Percentiles rank a stretch among this genome's conserved stretches.
Evolutionary conservation across 495 filamentous ascomycete genomes (phyloP).

Genomic region (Tuber microsphaerosporum): DNA sequence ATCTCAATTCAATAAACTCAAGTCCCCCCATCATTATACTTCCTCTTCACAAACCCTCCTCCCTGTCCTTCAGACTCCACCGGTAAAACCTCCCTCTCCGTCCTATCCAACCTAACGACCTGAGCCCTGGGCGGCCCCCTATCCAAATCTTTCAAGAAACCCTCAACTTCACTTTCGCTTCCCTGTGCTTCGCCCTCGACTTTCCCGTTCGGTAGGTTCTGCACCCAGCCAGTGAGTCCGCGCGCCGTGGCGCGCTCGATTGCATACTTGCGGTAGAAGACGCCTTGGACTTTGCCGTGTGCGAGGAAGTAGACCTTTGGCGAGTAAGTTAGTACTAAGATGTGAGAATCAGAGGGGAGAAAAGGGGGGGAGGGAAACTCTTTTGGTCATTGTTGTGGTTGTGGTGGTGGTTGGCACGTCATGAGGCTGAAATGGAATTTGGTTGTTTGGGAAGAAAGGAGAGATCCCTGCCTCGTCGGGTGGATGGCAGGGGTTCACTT

Average conservation of each 20-base stretch:
- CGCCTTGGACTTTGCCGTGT: constrained; percentile 55
- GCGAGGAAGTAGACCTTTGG: constrained; percentile 51
- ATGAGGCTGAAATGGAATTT: not conserved
- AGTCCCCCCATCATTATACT: not conserved
- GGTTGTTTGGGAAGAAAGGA: not conserved
- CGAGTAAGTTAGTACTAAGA: not conserved
- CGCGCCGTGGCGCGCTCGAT: constrained; percentile 58
- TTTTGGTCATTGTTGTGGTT: not conserved
- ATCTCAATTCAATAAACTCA: not conserved
- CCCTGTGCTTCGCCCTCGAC: constrained; percentile 92
- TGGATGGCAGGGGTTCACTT: not conserved
- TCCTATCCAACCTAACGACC: constrained; percentile 66
- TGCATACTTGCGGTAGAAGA: constrained; percentile 69
- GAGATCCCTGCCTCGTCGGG: not conserved
- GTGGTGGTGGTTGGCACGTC: not conserved
- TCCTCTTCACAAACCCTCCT: constrained; percentile 16
- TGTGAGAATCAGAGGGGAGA: not conserved
- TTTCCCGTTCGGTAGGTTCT: constrained; percentile 68
- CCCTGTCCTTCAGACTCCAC: constrained; percentile 50
- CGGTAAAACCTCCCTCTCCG: constrained; percentile 54
- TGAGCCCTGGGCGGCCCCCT: constrained; percentile 61
- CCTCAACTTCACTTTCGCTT: constrained; percentile 53
- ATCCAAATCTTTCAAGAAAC: constrained; percentile 68
- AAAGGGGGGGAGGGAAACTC: not conserved
- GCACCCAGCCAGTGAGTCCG: constrained; percentile 68